Percentiles rank a stretch among this genome's conserved stretches.
Evolutionary conservation across 345 rosid species (phyloP).

Genomic region (Turnera subulata): DNA sequence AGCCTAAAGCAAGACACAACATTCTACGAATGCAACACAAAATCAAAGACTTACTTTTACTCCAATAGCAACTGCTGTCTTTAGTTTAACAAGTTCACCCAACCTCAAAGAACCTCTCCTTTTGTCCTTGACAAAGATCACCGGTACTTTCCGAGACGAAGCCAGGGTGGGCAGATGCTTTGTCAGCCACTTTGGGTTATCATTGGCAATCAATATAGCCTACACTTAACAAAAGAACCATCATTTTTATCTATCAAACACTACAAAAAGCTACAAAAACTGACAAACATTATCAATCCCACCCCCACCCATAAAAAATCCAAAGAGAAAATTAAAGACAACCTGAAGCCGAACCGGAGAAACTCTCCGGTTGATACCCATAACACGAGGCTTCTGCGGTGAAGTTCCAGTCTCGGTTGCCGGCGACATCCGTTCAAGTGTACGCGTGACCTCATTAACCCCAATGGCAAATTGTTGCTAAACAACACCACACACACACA

Average conservation of each 20-base stretch:
- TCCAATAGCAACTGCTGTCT: constrained; percentile 63
- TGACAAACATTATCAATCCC: background rate
- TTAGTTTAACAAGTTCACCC: constrained; percentile 66
- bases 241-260: background rate
- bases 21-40: background rate
- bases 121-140: constrained; percentile 48
- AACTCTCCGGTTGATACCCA: constrained; percentile 13
- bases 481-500: background rate
- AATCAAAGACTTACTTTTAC: constrained; percentile 36
- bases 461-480: constrained; percentile 85
- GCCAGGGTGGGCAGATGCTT: constrained; percentile 65
- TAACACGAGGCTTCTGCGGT: constrained; percentile 6
- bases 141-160: constrained; percentile 53
- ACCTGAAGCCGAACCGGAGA: constrained; percentile 60
- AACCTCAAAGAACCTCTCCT: constrained; percentile 58
- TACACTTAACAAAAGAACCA: constrained; percentile 13
- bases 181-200: constrained; percentile 71
- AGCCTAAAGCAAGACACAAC: background rate
- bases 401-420: constrained; percentile 16
- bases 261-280: background rate
- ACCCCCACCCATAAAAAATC: too few relatives aligned
- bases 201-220: constrained; percentile 61
- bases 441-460: constrained; percentile 80
- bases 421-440: constrained; percentile 63
- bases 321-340: background rate